Evolutionary conservation across 2,329 filamentous ascomycete genomes (phyloP).

Genomic region (Elsinoe fawcettii): DNA sequence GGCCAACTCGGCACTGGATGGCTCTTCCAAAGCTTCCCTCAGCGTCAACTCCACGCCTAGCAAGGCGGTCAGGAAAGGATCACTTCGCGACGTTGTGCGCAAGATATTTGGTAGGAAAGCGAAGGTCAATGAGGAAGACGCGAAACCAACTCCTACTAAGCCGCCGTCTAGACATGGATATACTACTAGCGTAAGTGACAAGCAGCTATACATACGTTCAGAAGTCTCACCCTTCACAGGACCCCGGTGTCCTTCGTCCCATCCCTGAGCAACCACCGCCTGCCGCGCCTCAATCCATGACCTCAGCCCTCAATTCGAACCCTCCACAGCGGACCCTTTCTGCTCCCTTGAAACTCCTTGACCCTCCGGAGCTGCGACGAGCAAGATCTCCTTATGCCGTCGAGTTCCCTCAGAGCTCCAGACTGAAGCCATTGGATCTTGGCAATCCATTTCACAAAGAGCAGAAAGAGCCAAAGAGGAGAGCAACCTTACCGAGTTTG

Average conservation of each 20-base stretch:
- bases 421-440: conserved; percentile 30
- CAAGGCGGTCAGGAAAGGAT: conserved; percentile 24
- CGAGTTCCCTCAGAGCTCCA: conserved; percentile 31
- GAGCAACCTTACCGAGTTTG: conserved; percentile 27
- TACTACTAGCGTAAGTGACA: conserved; percentile 24
- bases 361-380: conserved; percentile 15
- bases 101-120: conserved; percentile 31
- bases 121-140: conserved; percentile 23
- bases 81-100: conserved; percentile 30
- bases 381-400: conserved; percentile 29
- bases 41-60: background rate
- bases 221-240: conserved; percentile 16
- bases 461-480: conserved; percentile 16
- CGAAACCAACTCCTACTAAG: conserved; percentile 13
- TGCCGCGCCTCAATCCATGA: conserved; percentile 15
- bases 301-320: conserved; percentile 4
- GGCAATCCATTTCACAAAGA: conserved; percentile 26
- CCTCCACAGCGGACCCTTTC: conserved; percentile 21
- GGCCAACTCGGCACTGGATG: background rate
- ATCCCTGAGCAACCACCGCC: conserved; percentile 14
- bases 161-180: conserved; percentile 26
- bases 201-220: background rate
- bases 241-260: conserved; percentile 16
- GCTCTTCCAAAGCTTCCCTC: background rate
- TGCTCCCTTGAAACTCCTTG: conserved; percentile 21